Base-by-base conservation (phyloP, 148 eudicot species). In the Diospyros kaki region DNA sequence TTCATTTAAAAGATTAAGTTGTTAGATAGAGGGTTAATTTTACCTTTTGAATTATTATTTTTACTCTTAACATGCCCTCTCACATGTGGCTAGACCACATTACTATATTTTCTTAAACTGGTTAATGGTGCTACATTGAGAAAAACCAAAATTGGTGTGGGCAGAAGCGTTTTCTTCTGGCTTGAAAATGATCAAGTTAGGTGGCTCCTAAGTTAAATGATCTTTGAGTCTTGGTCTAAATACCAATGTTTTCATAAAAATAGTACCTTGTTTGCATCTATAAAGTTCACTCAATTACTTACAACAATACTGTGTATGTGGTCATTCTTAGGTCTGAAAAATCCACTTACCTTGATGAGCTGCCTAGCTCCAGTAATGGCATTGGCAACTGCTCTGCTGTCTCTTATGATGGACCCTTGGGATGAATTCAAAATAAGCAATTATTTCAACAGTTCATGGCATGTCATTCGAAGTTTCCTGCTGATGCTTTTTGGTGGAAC, bases 401-500 rank as follows among this genome's bases (percentile, higher is more conserved):
- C 98, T 55, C 86, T 94, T 73, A 9, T 83, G 64, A 1, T 94
- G 80, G 99, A 95, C 78, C 99, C 99, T 28, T 95, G 99, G 99
- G 76, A 88, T 70, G 94, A 92, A 64, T 89, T 92, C 76, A 74
- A 76, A 55, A 84, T 55, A 40, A 95, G 81, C 72, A 78, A 45
- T 76, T 95, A 95, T 78, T 95, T 95, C 58, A 76, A 92, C 80
- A 92, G 86, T 86, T 84, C 91, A 58, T 84, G 87, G 89, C 89
- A 92, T 82, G 76, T 90, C 18, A 17, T 63, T 51, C 87, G 91
- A 69, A 95, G 94, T 82, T 88, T 91, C 79, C 86, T 95, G 76
- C 89, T 95, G 76, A 89, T 95, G 99, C 89, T 95, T 79, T 89
- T 95, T 80, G 99, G 99, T 61, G 99, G 99, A 73, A 89, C 90